These are phyloP conservation scores for Pyrenophora graminea DNA, from an alignment of 2,329 filamentous ascomycete species.

Conservation along the genomic window DNA sequence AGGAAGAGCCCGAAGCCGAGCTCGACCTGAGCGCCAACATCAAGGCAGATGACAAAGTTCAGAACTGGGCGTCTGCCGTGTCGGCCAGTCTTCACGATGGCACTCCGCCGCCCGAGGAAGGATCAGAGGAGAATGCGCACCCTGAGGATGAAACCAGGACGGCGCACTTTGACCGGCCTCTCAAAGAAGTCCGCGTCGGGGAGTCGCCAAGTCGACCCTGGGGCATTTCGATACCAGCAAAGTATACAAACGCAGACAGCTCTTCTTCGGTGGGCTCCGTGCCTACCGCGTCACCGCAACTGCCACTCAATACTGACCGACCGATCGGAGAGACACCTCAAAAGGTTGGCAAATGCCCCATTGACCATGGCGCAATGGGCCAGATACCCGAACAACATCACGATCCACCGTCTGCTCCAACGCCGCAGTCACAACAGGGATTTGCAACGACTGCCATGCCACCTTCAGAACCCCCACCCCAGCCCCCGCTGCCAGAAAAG, in stretches of 20 bases:
- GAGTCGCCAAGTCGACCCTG: constrained; percentile 92
- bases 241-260: constrained; percentile 49
- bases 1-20: constrained; percentile 53
- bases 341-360: constrained; percentile 42
- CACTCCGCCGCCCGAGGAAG: constrained; percentile 44
- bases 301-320: constrained; percentile 54
- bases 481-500: constrained; percentile 9
- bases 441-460: constrained; percentile 17
- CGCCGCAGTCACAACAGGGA: constrained; percentile 19
- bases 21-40: constrained; percentile 48
- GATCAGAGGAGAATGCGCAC: constrained; percentile 40
- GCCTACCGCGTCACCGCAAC: constrained; percentile 53
- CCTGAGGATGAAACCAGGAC: constrained; percentile 63
- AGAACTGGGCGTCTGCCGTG: constrained; percentile 83
- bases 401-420: constrained; percentile 9
- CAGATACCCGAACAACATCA: constrained; percentile 16
- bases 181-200: constrained; percentile 89
- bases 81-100: constrained; percentile 58
- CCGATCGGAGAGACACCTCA: constrained; percentile 32
- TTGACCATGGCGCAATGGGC: constrained; percentile 38
- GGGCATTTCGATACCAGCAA: constrained; percentile 81
- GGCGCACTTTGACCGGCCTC: constrained; percentile 77
- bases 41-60: constrained; percentile 70
- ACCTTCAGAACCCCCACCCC: constrained; percentile 9
- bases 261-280: constrained; percentile 46